Base-by-base conservation (phyloP, 1,139 yeast genomes). In the Diutina pseudorugosa region DNA sequence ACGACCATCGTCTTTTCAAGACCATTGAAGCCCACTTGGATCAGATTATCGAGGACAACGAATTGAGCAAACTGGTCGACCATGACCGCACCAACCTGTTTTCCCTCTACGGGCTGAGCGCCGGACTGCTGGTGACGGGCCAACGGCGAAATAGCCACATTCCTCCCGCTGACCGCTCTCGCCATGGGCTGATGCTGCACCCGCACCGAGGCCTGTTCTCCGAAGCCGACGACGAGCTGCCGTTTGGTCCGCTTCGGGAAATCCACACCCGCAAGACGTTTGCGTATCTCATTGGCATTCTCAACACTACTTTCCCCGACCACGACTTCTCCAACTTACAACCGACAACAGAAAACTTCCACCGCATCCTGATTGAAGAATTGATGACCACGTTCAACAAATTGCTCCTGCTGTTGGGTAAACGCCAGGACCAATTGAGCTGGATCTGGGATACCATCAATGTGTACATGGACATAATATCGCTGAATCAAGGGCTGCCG, bases 281-380 rank as follows among this genome's bases (percentile, higher is more conserved):
- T 72, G 94, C 97, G 0, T 88, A 91, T 64, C 72, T 93, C 53
- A 87, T 93, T 55, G 94, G 95, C 1, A 91, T 93, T 41, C 73
- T 93, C 53, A 93, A 93, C 65, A 88, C 95, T 11, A 84, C 95
- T 1, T 93, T 88, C 63, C 98, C 98, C 0, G 98, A 93, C 65
- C 96, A 93, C 63, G 98, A 93, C 63, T 93, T 91, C 61, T 80
- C 95, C 14, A 79, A 83, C 41, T 76, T 93, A 55, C 91, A 89
- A 63, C 98, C 98, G 1, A 80, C 84, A 19, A 90, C 89, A 58
- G 95, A 93, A 52, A 74, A 74, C 56, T 74, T 74, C 54, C 75
- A 70, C 56, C 61, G 68, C 54, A 62, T 74, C 21, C 60, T 65
- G 9, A 60, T 82, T 70, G 69, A 82, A 52, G 77, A 79, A 41